A percentile compares a stretch with the other conserved stretches of the same genome.
These are phyloP conservation scores for Dorcoceras hygrometricum DNA, from an alignment of 257 asterid species.

Conservation along the genomic window DNA sequence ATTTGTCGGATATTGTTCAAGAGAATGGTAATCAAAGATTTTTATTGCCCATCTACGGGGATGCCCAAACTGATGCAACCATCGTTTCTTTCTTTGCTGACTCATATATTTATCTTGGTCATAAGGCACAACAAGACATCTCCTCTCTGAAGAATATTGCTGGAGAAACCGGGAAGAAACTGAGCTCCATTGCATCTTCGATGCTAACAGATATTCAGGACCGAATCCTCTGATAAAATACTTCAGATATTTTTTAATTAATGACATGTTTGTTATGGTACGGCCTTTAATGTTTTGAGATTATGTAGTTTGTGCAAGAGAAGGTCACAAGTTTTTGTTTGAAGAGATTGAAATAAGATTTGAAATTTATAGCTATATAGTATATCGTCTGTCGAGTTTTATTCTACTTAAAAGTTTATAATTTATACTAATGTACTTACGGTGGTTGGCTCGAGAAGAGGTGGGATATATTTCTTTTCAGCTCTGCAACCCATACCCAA, in stretches of 20 bases:
- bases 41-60: not conserved
- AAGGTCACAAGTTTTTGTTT: conserved; percentile 12
- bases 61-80: not conserved
- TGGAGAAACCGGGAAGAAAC: conserved; percentile 94
- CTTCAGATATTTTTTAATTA: conserved; percentile 27
- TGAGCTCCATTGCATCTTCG: conserved; percentile 69
- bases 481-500: no score
- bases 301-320: conserved; percentile 21
- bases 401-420: no score
- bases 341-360: conserved; percentile 6
- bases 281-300: conserved; percentile 18
- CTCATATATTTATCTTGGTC: not conserved
- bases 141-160: conserved; percentile 88
- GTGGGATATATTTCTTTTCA: no score
- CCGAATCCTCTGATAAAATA: conserved; percentile 63
- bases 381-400: not conserved
- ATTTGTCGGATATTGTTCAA: not conserved
- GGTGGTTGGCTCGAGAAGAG: no score
- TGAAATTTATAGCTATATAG: not conserved
- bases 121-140: conserved; percentile 94
- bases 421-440: no score
- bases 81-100: not conserved
- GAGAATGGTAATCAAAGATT: no score
- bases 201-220: conserved; percentile 85
- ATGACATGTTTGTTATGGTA: conserved; percentile 29